Evolutionary conservation across 2,329 filamentous ascomycete genomes (phyloP).

Genomic region (Sclerotinia minor): DNA sequence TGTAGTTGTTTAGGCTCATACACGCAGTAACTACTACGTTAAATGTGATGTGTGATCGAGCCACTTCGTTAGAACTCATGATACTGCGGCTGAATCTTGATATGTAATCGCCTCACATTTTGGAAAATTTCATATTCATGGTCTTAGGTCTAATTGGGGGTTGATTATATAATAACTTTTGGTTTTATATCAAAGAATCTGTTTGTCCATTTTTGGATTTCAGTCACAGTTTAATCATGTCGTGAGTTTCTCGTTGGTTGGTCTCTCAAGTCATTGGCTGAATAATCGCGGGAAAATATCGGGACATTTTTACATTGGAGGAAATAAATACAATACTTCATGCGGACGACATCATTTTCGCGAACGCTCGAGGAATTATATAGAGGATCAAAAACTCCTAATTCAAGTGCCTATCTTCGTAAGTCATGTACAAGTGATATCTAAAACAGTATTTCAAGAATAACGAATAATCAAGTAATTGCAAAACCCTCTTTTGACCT

Average conservation of each 20-base stretch:
- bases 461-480: neutral
- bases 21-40: neutral
- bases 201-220: neutral
- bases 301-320: neutral
- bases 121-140: neutral
- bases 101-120: neutral
- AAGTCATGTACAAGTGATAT: neutral
- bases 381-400: neutral
- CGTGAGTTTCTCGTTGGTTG: neutral
- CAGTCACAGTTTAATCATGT: neutral
- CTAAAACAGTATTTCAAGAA: neutral
- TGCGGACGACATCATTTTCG: neutral
- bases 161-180: too few species aligned
- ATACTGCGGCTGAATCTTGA: too few species aligned
- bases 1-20: neutral
- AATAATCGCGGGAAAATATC: slow-evolving; percentile 1
- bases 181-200: neutral
- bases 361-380: neutral
- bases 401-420: neutral
- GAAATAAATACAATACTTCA: neutral
- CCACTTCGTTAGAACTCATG: neutral
- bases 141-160: too few species aligned
- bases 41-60: neutral
- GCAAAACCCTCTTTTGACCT: neutral
- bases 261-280: neutral